Conservation (phyloP, 257 asterid species). For the Avicennia marina region DNA sequence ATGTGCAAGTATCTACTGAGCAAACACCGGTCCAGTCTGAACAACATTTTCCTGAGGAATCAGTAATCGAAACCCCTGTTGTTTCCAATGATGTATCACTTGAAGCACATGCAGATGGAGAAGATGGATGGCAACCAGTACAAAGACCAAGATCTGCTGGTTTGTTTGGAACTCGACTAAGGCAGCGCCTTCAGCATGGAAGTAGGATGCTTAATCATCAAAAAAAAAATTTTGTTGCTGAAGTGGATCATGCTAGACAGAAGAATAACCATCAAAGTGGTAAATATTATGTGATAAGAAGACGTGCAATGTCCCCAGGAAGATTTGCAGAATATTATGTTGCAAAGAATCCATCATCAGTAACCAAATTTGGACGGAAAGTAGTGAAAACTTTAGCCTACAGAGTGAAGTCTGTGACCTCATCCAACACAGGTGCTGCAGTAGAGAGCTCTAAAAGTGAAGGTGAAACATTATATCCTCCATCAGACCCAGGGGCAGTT, state of each 20-base stretch:
- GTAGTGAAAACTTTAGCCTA: constrained; percentile 71
- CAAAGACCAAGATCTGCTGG: constrained; percentile 85
- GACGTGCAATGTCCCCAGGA: constrained; percentile 59
- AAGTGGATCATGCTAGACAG: constrained; percentile 48
- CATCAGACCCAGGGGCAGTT: constrained; percentile 40
- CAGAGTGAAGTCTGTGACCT: constrained; percentile 72
- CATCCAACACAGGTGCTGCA: constrained; percentile 45
- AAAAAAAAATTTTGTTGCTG: constrained; percentile 65
- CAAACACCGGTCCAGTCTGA: constrained; percentile 32
- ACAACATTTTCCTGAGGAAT: constrained; percentile 37
- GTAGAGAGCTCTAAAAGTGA: constrained; percentile 38
- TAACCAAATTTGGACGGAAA: constrained; percentile 68
- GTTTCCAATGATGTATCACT: constrained; percentile 37
- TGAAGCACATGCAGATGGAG: constrained; percentile 73
- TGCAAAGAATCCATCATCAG: constrained; percentile 62
- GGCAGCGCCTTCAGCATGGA: constrained; percentile 70
- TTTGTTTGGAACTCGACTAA: constrained; percentile 51
- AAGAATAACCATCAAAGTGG: constrained; percentile 60
- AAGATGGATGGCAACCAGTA: constrained; percentile 98
- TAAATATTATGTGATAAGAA: constrained; percentile 63
- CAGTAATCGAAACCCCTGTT: constrained; percentile 23
- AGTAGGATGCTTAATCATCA: constrained; percentile 57
- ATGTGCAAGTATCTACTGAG: constrained; percentile 27
- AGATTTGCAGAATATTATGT: constrained; percentile 70
- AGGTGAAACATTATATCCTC: constrained; percentile 38